phyloP scores from a whole-genome alignment of 23 red algal species.

The Rhodosorus marinus region DNA sequence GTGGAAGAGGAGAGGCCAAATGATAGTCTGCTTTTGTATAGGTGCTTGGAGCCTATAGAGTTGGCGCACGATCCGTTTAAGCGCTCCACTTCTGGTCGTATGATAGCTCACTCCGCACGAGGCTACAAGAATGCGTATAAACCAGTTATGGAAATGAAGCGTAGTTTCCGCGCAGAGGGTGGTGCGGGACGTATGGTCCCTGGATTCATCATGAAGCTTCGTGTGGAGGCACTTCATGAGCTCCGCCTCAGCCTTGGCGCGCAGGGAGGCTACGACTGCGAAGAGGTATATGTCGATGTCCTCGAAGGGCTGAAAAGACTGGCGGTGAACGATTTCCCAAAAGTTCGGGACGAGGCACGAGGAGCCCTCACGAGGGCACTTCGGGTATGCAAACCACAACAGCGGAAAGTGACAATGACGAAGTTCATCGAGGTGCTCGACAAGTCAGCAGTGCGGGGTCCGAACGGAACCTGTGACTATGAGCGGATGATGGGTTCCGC shows the following conservation, averaged over 20 bases:
- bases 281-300: slow-evolving; percentile 3
- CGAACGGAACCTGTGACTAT: slow-evolving; percentile 5
- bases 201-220: slow-evolving; percentile 57
- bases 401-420: slow-evolving; percentile 9
- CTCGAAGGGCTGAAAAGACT: slow-evolving; percentile 17
- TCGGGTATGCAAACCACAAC: slow-evolving; percentile 11
- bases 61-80: slow-evolving; percentile 80
- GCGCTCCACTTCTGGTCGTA: slow-evolving; percentile 13
- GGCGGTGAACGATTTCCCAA: slow-evolving; percentile 52
- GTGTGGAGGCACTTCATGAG: slow-evolving; percentile 59
- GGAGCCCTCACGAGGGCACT: slow-evolving; percentile 37
- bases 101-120: slow-evolving; percentile 15
- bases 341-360: slow-evolving; percentile 38
- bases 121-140: slow-evolving; percentile 32
- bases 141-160: slow-evolving; percentile 32
- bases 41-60: slow-evolving; percentile 58
- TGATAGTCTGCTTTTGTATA: slow-evolving; percentile 50
- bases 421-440: slow-evolving; percentile 6
- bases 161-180: slow-evolving; percentile 25
- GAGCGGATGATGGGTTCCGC: slow-evolving; percentile 51
- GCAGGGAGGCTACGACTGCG: slow-evolving; percentile 9
- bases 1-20: slow-evolving; percentile 25
- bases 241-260: slow-evolving; percentile 18
- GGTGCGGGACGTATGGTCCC: slow-evolving; percentile 45
- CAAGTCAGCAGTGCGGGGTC: neutral